A percentile compares a stretch with the other conserved stretches of the same genome.
Conservation (phyloP, 331 rosid genomes). For the Quercus tomentella region DNA sequence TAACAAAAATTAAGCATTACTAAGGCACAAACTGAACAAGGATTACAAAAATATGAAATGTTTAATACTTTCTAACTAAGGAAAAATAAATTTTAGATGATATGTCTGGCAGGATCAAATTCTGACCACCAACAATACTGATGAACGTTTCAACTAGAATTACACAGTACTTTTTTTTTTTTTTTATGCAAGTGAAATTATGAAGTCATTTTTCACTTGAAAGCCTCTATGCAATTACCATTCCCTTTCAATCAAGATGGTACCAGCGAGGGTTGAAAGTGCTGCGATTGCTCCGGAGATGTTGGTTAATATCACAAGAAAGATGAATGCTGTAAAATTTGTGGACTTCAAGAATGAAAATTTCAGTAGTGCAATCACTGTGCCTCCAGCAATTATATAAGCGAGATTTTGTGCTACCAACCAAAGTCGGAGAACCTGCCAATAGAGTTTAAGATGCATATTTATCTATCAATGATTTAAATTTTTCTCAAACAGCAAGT, state of each 20-base stretch:
- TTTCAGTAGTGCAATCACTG: slow-evolving; percentile 49
- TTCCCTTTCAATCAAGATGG: slow-evolving; percentile 90
- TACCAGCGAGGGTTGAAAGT: slow-evolving; percentile 84
- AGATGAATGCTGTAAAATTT: slow-evolving; percentile 45
- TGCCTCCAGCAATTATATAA: slow-evolving; percentile 62
- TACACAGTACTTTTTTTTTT: neutral
- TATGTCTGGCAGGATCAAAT: neutral
- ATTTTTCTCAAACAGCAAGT: neutral
- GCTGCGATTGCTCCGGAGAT: slow-evolving; percentile 72
- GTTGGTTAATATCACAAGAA: slow-evolving; percentile 53
- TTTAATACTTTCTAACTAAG: no score
- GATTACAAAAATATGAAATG: neutral
- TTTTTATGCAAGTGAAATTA: neutral
- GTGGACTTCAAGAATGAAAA: slow-evolving; percentile 53
- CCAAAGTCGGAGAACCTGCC: slow-evolving; percentile 86
- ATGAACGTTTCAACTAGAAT: neutral
- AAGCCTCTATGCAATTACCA: slow-evolving; percentile 49
- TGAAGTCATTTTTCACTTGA: neutral
- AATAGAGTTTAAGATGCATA: slow-evolving; percentile 14
- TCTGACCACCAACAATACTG: neutral
- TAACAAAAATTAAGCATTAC: neutral
- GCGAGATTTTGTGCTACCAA: slow-evolving; percentile 68
- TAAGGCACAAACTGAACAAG: neutral
- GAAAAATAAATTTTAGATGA: no score
- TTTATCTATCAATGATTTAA: neutral